Conservation (phyloP, 176 grass and related monocot genomes). For the Themeda triandra region DNA sequence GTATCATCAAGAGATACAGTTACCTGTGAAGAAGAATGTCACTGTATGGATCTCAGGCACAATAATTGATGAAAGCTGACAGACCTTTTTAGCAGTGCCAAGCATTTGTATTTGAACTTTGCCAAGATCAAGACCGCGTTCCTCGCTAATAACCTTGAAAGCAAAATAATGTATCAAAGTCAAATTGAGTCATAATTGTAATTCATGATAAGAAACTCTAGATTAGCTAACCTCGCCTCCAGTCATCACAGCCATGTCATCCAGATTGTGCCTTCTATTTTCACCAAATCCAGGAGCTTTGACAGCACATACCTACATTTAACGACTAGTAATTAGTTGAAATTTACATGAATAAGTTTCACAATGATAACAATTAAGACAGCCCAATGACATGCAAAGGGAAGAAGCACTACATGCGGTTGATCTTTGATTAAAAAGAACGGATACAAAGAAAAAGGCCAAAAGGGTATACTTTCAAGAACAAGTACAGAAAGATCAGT, state of each 20-base stretch:
- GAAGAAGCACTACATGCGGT: not conserved
- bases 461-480: not conserved
- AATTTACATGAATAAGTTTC: constrained; percentile 27
- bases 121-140: constrained; percentile 65
- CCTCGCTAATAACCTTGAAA: constrained; percentile 81
- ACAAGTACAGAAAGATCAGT: not conserved
- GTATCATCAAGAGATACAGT: constrained; percentile 88
- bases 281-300: constrained; percentile 99
- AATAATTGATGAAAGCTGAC: constrained; percentile 28
- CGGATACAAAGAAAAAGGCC: not conserved
- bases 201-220: constrained; percentile 8
- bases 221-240: constrained; percentile 71
- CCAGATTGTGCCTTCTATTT: constrained; percentile 82
- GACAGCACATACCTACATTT: constrained; percentile 81
- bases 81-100: constrained; percentile 92
- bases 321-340: constrained; percentile 5
- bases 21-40: constrained; percentile 51
- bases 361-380: not conserved
- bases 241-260: constrained; percentile 86
- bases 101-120: constrained; percentile 82
- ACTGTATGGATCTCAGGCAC: constrained; percentile 6
- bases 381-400: not conserved
- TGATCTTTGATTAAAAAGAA: not conserved
- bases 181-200: constrained; percentile 15
- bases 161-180: constrained; percentile 27